Evolutionary conservation across 2,329 filamentous ascomycete genomes (phyloP).

Genomic region (Emericellopsis cladophorae): DNA sequence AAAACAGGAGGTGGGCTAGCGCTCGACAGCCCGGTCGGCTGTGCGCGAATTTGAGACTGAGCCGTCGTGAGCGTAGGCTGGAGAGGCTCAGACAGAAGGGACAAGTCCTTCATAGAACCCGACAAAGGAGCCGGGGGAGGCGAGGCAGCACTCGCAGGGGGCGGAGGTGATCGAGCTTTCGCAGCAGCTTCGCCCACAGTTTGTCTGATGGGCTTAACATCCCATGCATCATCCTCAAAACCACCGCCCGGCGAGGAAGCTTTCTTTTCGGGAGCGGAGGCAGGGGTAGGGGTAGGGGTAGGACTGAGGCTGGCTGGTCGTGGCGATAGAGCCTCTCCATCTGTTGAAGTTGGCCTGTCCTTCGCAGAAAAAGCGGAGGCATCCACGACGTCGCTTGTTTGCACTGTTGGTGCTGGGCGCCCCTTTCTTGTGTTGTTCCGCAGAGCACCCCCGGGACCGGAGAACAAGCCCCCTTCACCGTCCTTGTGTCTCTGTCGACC

Average conservation of each 20-base stretch:
- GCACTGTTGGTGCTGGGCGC: constrained; percentile 73
- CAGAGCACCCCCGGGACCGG: constrained; percentile 79
- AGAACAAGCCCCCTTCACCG: constrained; percentile 69
- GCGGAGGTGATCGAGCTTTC: constrained; percentile 3
- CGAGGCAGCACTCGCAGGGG: constrained; percentile 6
- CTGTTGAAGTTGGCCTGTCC: constrained; percentile 14
- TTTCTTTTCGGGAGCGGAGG: constrained; percentile 12
- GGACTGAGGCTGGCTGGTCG: constrained; percentile 2
- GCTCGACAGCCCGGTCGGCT: constrained; percentile 13
- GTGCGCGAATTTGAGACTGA: constrained; percentile 12
- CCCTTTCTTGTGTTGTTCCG: constrained; percentile 93
- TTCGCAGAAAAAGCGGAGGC: constrained; percentile 69
- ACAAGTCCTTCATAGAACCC: constrained; percentile 52
- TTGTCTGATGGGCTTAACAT: constrained; percentile 72
- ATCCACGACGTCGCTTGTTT: constrained; percentile 77
- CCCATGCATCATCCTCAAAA: constrained; percentile 97
- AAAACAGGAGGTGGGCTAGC: constrained; percentile 4
- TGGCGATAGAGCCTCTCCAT: constrained; percentile 10
- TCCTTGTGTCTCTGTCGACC: constrained; percentile 45
- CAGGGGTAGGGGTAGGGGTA: constrained; percentile 10
- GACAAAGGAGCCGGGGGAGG: constrained; percentile 38
- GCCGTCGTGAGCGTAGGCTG: constrained; percentile 31
- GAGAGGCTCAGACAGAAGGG: constrained; percentile 37
- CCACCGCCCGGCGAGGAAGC: constrained; percentile 25
- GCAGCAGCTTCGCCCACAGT: constrained; percentile 13